Base-by-base conservation (phyloP, 176 grass and related monocot genomes). In the Triticum dicoccoides region DNA sequence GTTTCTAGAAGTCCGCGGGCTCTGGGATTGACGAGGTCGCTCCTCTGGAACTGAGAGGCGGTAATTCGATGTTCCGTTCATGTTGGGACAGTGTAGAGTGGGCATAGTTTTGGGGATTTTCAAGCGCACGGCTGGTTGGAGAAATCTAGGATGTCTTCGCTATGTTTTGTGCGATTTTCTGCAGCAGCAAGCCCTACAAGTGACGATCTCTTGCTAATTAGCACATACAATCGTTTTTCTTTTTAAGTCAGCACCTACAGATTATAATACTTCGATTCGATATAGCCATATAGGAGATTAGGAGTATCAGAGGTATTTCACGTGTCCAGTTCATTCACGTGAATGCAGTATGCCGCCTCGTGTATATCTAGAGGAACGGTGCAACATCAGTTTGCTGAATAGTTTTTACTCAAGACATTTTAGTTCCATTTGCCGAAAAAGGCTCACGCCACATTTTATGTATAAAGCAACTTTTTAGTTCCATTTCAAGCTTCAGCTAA, bases 391-490 rank as follows among this genome's bases (percentile, higher is more conserved):
- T n/a, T 18, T 38, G 9, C 27, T 32, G 73, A 77, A 61, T 77
- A 35, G 24, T 71, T 63, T 51, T 82, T 6, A 1, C 1, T n/a
- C 56, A 11, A 67, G 69, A 11, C 3, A 49, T 79, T 88, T 52
- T 80, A 27, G 61, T 70, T 90, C 49, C 49, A 52, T 17, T 68
- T 86, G 15, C 51, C 15, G 5, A 54, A 54, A 54, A 54, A 54
- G 51, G 51, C 51, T 54, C 5, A 6, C 2, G 51, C 51, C 51
- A 17, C 49, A 0, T 15, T 52, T 52, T 52, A 52, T 52, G 14
- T 52, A 52, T 54, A 17, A 54, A 54, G 51, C 51, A 7, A 54
- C 51, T 54, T 79, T 88, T 39, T 80, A 21, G 61, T 70, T 90
- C 49, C 49, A 52, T 17, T 68, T 86, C 23, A 14, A 45, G 85